A percentile compares a stretch with the other conserved stretches of the same genome.
Evolutionary conservation across 805 yeast species (phyloP).

Genomic region (Sungouiella thailandica): DNA sequence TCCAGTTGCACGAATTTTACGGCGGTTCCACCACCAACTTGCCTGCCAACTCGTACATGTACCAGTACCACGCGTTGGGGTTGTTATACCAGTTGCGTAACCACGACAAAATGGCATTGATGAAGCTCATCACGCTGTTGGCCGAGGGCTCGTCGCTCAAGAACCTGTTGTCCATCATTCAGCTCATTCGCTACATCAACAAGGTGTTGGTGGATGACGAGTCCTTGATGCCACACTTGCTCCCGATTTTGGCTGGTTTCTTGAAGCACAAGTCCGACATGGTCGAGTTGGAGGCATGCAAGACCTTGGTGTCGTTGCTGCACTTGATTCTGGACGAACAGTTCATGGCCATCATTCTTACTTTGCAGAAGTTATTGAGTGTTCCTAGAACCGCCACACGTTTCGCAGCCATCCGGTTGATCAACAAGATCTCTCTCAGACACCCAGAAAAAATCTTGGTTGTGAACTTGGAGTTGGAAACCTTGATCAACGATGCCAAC

Average conservation of each 20-base stretch:
- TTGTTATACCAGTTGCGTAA: conserved; percentile 80
- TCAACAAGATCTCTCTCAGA: conserved; percentile 77
- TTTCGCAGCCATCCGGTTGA: conserved; percentile 88
- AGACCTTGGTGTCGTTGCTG: conserved; percentile 54
- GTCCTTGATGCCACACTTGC: conserved; percentile 53
- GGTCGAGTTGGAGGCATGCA: conserved; percentile 90
- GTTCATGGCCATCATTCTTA: conserved; percentile 63
- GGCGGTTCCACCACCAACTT: conserved; percentile 45
- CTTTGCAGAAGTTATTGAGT: conserved; percentile 71
- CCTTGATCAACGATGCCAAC: conserved; percentile 80
- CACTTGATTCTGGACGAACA: conserved; percentile 57
- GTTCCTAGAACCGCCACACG: conserved; percentile 88
- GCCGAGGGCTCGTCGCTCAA: conserved; percentile 56
- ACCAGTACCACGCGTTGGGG: conserved; percentile 96
- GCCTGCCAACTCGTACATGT: conserved; percentile 70
- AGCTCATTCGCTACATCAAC: conserved; percentile 77
- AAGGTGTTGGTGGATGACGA: conserved; percentile 69
- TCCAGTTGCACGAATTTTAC: conserved; percentile 51
- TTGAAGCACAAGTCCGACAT: conserved; percentile 77
- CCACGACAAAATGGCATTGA: conserved; percentile 90
- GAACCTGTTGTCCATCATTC: conserved; percentile 78
- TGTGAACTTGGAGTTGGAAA: conserved; percentile 82
- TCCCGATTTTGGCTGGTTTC: conserved; percentile 64
- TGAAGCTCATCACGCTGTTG: conserved; percentile 82
- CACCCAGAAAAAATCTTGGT: conserved; percentile 74